phyloP scores from a whole-genome alignment of 345 rosid species.

The Tarenaya hassleriana region DNA sequence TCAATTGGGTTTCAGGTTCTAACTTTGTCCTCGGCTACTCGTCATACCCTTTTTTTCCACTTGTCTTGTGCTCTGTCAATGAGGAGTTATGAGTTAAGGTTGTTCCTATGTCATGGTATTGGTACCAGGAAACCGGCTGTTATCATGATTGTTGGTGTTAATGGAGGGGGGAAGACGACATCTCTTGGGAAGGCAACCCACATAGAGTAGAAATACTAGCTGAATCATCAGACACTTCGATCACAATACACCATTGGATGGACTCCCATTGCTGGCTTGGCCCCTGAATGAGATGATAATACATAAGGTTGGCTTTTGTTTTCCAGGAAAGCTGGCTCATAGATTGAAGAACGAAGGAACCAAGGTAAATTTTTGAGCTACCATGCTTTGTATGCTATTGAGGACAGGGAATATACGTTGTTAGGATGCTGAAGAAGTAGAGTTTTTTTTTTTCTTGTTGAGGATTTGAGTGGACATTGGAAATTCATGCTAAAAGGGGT shows the following conservation, averaged over 20 bases:
- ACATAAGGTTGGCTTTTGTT: conserved; percentile 16
- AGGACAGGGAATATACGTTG: no score
- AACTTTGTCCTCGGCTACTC: not conserved
- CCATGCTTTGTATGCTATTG: not conserved
- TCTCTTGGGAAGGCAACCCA: conserved; percentile 69
- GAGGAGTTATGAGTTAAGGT: conserved; percentile 22
- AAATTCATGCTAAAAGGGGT: no score
- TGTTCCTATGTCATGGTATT: conserved; percentile 1
- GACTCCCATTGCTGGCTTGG: not conserved
- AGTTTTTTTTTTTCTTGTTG: no score
- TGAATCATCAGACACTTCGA: no score
- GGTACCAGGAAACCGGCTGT: conserved; percentile 88
- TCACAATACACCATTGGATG: no score
- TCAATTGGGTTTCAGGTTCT: conserved; percentile 81
- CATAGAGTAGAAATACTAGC: not conserved
- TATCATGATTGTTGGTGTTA: conserved; percentile 76
- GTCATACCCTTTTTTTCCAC: no score
- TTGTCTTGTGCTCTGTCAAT: no score
- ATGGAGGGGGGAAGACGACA: conserved; percentile 97
- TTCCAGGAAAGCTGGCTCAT: conserved; percentile 88
- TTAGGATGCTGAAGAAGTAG: no score
- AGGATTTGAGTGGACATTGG: no score
- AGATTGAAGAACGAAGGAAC: conserved; percentile 80
- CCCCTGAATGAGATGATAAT: not conserved
- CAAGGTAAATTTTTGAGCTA: conserved; percentile 51